Percentiles rank a stretch among this genome's conserved stretches.
Conservation (phyloP, 1,139 yeast species). For the Hansenula sp. region DNA sequence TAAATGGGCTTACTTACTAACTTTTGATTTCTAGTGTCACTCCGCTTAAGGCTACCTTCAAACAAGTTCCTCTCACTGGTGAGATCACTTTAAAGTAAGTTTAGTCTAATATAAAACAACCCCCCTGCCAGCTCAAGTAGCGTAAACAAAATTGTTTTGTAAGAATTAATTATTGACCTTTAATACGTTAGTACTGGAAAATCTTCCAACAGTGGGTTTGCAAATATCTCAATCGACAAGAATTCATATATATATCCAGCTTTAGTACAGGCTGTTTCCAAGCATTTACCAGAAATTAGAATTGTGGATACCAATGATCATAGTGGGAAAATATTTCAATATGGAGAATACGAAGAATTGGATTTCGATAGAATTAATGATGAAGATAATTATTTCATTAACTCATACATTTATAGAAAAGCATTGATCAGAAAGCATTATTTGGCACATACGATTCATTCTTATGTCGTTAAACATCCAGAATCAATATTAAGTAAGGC, state of each 20-base stretch:
- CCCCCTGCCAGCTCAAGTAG: no score
- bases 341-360: constrained; percentile 85
- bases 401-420: constrained; percentile 82
- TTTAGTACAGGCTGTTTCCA: constrained; percentile 37
- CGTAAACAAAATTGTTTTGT: no score
- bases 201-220: neutral
- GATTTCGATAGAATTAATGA: constrained; percentile 54
- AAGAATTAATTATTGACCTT: neutral
- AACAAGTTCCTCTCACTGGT: constrained; percentile 54
- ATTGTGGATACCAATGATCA: constrained; percentile 7
- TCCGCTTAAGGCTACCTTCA: constrained; percentile 75
- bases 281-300: constrained; percentile 24
- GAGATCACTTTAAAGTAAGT: constrained; percentile 40
- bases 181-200: neutral
- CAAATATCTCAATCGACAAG: constrained; percentile 26
- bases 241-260: constrained; percentile 59
- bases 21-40: constrained; percentile 53
- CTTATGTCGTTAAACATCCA: constrained; percentile 73
- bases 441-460: constrained; percentile 72
- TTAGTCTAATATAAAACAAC: no score
- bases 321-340: constrained; percentile 51
- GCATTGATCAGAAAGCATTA: constrained; percentile 89
- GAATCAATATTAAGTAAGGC: constrained; percentile 52
- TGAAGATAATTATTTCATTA: constrained; percentile 52
- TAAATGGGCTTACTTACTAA: constrained; percentile 6